A percentile compares a stretch with the other conserved stretches of the same genome.
Evolutionary conservation across 345 rosid species (phyloP).

Genomic region (Mallotus nudiflorus): DNA sequence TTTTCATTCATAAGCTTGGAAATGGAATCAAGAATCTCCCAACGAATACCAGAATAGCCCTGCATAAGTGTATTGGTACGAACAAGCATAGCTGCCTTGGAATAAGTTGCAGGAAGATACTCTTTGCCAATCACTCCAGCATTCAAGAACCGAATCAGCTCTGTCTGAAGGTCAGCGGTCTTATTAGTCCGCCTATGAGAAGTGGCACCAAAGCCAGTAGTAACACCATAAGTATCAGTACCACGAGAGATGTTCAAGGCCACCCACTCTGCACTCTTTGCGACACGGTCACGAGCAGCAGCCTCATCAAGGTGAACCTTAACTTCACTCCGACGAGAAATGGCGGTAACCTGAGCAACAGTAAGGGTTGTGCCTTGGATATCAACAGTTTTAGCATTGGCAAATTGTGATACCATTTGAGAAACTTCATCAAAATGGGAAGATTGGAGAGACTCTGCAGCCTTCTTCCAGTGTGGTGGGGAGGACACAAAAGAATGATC

Average conservation of each 20-base stretch:
- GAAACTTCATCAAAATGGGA: slow-evolving; percentile 38
- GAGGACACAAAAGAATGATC: slow-evolving; percentile 4
- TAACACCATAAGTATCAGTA: slow-evolving; percentile 49
- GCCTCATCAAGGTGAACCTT: slow-evolving; percentile 31
- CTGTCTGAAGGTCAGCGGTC: slow-evolving; percentile 38
- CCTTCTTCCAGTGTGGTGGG: slow-evolving; percentile 36
- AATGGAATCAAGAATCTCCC: slow-evolving; percentile 46
- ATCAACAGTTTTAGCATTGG: slow-evolving; percentile 23
- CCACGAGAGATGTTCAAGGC: slow-evolving; percentile 35
- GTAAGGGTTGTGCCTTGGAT: slow-evolving; percentile 44
- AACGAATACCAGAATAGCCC: slow-evolving; percentile 55
- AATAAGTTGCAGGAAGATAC: slow-evolving; percentile 31
- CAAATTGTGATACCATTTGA: slow-evolving; percentile 37
- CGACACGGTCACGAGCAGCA: slow-evolving; percentile 37
- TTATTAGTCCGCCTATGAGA: slow-evolving; percentile 44
- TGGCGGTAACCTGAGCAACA: slow-evolving; percentile 44
- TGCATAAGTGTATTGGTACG: slow-evolving; percentile 46
- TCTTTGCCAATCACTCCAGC: slow-evolving; percentile 48
- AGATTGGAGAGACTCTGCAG: slow-evolving; percentile 33
- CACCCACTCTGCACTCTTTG: slow-evolving; percentile 44
- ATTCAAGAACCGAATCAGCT: slow-evolving; percentile 53
- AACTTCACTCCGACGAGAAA: slow-evolving; percentile 29
- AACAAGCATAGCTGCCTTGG: slow-evolving; percentile 53
- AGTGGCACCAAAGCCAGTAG: slow-evolving; percentile 51
- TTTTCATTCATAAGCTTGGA: slow-evolving; percentile 40